Base-by-base conservation (phyloP, 768 basidiomycete species). In the Naganishia vishniacii region DNA sequence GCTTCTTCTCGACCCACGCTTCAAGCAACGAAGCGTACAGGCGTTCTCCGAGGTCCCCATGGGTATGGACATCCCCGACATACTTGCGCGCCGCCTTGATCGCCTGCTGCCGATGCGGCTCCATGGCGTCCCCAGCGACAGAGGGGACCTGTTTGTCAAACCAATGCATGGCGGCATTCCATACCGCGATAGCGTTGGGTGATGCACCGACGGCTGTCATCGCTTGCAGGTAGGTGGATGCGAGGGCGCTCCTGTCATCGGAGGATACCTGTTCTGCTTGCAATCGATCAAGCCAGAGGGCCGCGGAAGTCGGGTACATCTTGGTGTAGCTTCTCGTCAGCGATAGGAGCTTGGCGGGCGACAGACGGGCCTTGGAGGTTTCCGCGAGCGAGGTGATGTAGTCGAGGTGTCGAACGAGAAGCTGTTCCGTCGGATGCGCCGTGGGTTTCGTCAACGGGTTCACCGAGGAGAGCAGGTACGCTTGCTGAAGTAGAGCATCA, bases 241-340 rank as follows among this genome's bases (percentile, higher is more conserved):
- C 37, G 23, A 59, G 40, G 1, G 31, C 56, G 12, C n/a, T 1
- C n/a, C 13, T 29, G 4, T 29, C 20, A 3, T 26, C 12, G 8
- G 23, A 11, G 18, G 23, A 13, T 3, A 25, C 59, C 16, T 44
- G 34, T 48, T 84, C 84, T 4, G 79, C 80, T 26, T 78, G 78
- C 15, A 86, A 76, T 29, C 84, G 78, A n/a, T 80, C 80, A n/a
- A 84, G 71, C 86, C 86, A 87, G 26, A 87, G 78, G 26, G 66
- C 65, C 31, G 81, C 73, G 45, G 79, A 78, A 4, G 70, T 37
- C 32, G 78, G 78, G 45, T 67, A 71, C 65, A 70, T 67, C 40
- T 65, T 66, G 2, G 82, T 59, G 18, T 62, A 48, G 15, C 32
- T 47, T 16, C 37, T 16, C 15, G 42, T 46, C 8, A 72, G 61